A percentile compares a stretch with the other conserved stretches of the same genome.
Evolutionary conservation across 2,329 filamentous ascomycete genomes (phyloP).

Genomic region (Aureobasidium pullulans): DNA sequence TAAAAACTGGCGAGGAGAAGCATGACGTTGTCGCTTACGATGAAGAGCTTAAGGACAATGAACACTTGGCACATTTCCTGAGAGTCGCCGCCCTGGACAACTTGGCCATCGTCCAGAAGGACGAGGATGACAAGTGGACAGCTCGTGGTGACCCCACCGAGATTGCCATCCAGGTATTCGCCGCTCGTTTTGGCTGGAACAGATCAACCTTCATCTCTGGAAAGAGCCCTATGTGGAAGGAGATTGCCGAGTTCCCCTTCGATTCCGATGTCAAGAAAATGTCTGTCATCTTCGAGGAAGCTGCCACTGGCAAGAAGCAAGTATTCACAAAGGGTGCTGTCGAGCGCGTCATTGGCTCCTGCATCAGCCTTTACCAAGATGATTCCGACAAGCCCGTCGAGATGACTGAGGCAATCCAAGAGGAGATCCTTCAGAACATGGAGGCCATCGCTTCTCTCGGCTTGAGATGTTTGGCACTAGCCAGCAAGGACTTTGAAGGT

Average conservation of each 20-base stretch:
- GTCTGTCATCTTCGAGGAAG: constrained; percentile 58
- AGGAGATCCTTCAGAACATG: constrained; percentile 58
- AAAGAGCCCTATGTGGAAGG: constrained; percentile 45
- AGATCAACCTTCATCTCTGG: constrained; percentile 45
- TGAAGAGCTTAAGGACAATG: constrained; percentile 10
- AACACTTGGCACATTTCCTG: constrained; percentile 37
- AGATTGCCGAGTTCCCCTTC: constrained; percentile 64
- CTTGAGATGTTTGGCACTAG: constrained; percentile 59
- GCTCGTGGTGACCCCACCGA: constrained; percentile 63
- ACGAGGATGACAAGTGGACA: constrained; percentile 50
- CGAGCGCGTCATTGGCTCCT: constrained; percentile 59
- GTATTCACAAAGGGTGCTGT: constrained; percentile 62
- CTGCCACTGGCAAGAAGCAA: constrained; percentile 26
- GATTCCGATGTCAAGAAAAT: constrained; percentile 71
- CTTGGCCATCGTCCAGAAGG: constrained; percentile 54
- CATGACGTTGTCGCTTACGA: constrained; percentile 1
- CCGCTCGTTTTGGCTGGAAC: constrained; percentile 58
- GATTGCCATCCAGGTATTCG: constrained; percentile 69
- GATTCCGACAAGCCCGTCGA: constrained; percentile 35
- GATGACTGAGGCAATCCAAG: constrained; percentile 44
- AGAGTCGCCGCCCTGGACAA: constrained; percentile 60
- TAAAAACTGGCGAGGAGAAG: constrained; percentile 15
- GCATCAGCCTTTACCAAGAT: constrained; percentile 41
- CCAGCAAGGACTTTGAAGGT: constrained; percentile 39
- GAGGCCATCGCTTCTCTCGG: constrained; percentile 58